Evolutionary conservation across 495 filamentous ascomycete genomes (phyloP), one percentile per base, ranked within the genome.

Genomic region (Penicillium samsonianum): DNA sequence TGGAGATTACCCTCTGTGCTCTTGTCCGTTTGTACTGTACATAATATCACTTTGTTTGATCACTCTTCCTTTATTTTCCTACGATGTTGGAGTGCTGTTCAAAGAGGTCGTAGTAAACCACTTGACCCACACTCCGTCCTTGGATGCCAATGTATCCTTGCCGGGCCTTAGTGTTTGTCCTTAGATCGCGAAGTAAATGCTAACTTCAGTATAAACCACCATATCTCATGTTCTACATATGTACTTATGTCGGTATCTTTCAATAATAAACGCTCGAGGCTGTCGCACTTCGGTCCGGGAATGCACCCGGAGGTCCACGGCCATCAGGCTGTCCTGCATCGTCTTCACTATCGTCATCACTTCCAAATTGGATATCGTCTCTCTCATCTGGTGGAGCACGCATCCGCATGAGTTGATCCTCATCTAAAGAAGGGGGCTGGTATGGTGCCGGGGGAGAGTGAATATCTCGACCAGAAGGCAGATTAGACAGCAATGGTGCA

Each of bases 391-490:
- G 77, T 0, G 73, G 73, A 26, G 70, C 74, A 22, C 77, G 71
- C 77, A 78, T 77, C 6, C 66, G 72, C n/a, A 67, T 75, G 37
- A 92, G 65, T 3, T 77, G 73, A 14, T 84, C 80, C 2, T 75
- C 70, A 20, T 84, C 84, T 16, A 93, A 66, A 11, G 71, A 65
- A 0, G 83, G 84, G 2, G 80, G 82, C 17, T 80, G 76, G 59
- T 82, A 93, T 1, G 78, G 75, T 57, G 80, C 82, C 5, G 74
- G 74, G 16, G 87, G 63, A 4, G 76, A 79, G 68, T 96, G 87
- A 31, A 96, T 88, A 65, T 98, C 93, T 33, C 94, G 82, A 8
- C 94, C 93, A 1, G 89, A 90, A 0, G 94, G 94, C 67, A 98
- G 84, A 46, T 83, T 86, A 7, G 88, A 79, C 3, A 95, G 71